Evolutionary conservation across 345 rosid genomes (phyloP).

Genomic region (Gossypium raimondii): DNA sequence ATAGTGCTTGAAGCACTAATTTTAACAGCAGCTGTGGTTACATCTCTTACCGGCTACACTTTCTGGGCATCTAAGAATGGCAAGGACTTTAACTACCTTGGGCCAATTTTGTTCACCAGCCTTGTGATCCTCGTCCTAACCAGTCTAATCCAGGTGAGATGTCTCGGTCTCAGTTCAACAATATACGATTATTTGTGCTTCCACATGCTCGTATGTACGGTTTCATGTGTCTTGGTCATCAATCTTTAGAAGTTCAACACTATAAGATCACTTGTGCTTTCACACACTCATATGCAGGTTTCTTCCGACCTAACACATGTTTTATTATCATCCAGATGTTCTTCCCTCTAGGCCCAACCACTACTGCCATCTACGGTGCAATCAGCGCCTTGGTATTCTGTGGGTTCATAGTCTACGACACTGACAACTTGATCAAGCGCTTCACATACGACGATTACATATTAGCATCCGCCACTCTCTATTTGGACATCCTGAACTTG

Average conservation of each 20-base stretch:
- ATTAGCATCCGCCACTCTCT: slow-evolving; percentile 77
- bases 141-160: slow-evolving; percentile 74
- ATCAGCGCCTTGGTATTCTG: slow-evolving; percentile 79
- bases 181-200: background rate
- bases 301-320: background rate
- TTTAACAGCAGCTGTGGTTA: slow-evolving; percentile 82
- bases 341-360: slow-evolving; percentile 84
- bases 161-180: background rate
- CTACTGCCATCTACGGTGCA: slow-evolving; percentile 74
- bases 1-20: slow-evolving; percentile 91
- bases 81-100: slow-evolving; percentile 84
- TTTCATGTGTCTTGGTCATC: too few species aligned
- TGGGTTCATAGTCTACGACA: slow-evolving; percentile 87
- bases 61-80: slow-evolving; percentile 99
- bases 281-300: background rate
- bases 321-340: slow-evolving; percentile 47
- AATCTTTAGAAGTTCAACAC: too few species aligned
- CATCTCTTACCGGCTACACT: slow-evolving; percentile 79
- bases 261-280: too few species aligned
- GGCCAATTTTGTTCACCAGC: slow-evolving; percentile 86
- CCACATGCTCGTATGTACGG: too few species aligned
- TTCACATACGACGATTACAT: slow-evolving; percentile 90
- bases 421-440: slow-evolving; percentile 88
- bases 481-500: slow-evolving; percentile 86
- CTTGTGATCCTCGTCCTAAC: slow-evolving; percentile 73